These are phyloP conservation scores for Theileria parva DNA, from an alignment of 169 alveolate species.

Conservation along the genomic window DNA sequence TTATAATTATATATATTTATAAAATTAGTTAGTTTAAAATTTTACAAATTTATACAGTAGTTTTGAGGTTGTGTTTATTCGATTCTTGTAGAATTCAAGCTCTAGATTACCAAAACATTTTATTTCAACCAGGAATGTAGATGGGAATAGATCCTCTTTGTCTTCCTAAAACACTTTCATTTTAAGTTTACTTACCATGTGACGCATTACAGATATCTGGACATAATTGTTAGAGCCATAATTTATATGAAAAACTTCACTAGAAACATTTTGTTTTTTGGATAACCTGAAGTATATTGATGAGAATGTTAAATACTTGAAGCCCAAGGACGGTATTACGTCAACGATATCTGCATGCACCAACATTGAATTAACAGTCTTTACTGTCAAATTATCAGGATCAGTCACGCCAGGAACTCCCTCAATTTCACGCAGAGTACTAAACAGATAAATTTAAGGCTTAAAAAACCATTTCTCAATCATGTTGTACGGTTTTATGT, in stretches of 20 bases:
- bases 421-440: conserved; percentile 25
- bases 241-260: conserved; percentile 66
- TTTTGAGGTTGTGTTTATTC: conserved; percentile 15
- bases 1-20: not conserved
- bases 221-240: conserved; percentile 70
- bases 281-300: not conserved
- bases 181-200: conserved; percentile 35
- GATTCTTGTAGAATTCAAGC: conserved; percentile 41
- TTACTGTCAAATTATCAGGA: conserved; percentile 13
- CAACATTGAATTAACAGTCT: conserved; percentile 6
- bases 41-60: conserved; percentile 47
- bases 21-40: conserved; percentile 11
- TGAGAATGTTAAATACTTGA: conserved; percentile 1
- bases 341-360: not conserved
- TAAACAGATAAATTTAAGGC: not conserved
- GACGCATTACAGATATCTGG: conserved; percentile 67
- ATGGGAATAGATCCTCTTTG: conserved; percentile 33
- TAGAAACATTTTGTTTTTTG: conserved; percentile 9
- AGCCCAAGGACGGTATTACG: conserved; percentile 24
- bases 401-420: conserved; percentile 2
- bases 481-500: conserved; percentile 33
- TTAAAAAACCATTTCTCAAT: conserved; percentile 40
- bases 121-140: conserved; percentile 42
- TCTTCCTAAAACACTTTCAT: not conserved
- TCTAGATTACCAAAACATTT: conserved; percentile 52